A percentile compares a stretch with the other conserved stretches of the same genome.
Evolutionary conservation across 73 alveolate genomes (phyloP).

Genomic region (Paramecium caudatum): DNA sequence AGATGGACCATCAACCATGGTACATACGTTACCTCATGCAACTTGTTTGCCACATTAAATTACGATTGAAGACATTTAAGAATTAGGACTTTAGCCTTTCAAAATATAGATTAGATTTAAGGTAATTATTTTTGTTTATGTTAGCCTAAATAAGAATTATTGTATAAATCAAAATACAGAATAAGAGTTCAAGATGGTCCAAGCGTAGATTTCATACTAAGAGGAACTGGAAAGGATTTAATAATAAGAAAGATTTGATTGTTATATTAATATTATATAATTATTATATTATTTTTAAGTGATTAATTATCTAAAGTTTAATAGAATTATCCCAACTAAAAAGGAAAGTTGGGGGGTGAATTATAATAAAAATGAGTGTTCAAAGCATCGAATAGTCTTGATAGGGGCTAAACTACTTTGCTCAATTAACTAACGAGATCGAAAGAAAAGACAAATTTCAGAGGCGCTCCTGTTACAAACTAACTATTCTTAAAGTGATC

Average conservation of each 20-base stretch:
- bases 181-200: conserved; percentile 76
- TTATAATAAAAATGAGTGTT: no score
- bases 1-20: conserved; percentile 73
- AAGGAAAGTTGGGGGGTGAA: no score
- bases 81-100: conserved; percentile 44
- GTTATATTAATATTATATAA: no score
- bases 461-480: no score
- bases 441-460: no score
- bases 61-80: conserved; percentile 40
- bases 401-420: no score
- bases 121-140: neutral
- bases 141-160: conserved; percentile 69
- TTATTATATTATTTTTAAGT: no score
- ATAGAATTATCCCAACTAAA: no score
- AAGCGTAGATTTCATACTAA: conserved; percentile 67
- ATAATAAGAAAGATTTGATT: conserved; percentile 58
- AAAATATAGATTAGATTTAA: conserved; percentile 71
- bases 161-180: conserved; percentile 71
- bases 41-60: conserved; percentile 64
- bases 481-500: no score
- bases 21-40: conserved; percentile 74
- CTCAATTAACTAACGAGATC: no score
- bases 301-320: no score
- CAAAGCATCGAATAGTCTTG: no score
- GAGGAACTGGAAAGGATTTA: conserved; percentile 71